Base-by-base conservation (phyloP, 768 basidiomycete genomes). In the Tulasnella sp. region DNA sequence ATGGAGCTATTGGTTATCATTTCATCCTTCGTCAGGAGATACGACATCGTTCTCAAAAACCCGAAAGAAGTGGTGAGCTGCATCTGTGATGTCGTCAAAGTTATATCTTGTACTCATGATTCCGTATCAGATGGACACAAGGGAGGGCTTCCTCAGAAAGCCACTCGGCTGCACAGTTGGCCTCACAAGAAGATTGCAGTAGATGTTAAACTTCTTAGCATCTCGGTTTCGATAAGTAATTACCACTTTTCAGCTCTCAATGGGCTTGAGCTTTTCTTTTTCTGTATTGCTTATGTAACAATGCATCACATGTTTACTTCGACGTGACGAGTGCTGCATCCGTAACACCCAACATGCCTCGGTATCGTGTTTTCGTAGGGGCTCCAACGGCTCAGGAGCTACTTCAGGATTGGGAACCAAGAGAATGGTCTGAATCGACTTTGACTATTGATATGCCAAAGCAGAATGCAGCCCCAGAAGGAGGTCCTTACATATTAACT, bases 131-230 rank as follows among this genome's bases (percentile, higher is more conserved):
- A 66, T 91, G 48, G 70, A 76, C 32, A 87, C 81, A 1, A 69
- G 77, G 13, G 89, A 93, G 67, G 90, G 90, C 2, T 92, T 93
- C 69, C 67, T 92, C 55, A 71, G 89, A 58, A 92, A 91, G 68
- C 88, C 88, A 0, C 64, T 83, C 27, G 69, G 65, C 16, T 89
- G 86, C 60, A 67, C 62, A 47, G 79, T 90, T 37, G 84, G 86
- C 20, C 73, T 90, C 59, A 20, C 22, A 31, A 29, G 6, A 45
- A 29, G 24, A 22, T 13, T 25, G 19, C 19, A 40, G 19, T 16
- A 40, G 27, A 20, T 40, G 39, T 5, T 40, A 16, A 40, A 40
- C 27, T 40, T 16, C 19, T 35, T 12, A 35, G 16, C 34, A 35
- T 20, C 39, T 10, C 6, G 39, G n/a, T 6, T 40, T n/a, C 39